Evolutionary conservation across 78 protist species (phyloP).

Genomic region (Creolimax fragrantissima): DNA sequence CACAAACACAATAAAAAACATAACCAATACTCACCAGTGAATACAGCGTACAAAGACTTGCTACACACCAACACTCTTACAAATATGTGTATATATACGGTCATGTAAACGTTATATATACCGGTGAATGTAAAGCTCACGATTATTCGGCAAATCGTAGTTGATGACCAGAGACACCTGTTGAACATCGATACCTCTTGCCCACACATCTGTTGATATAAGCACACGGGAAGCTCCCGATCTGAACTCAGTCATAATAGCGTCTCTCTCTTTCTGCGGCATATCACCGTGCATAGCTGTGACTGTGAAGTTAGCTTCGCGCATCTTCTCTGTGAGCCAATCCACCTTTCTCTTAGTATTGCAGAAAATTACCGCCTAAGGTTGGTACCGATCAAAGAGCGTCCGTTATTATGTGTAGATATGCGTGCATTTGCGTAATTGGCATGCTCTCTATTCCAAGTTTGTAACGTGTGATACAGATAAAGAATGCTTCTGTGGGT

Average conservation of each 20-base stretch:
- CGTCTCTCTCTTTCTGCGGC: constrained; percentile 89
- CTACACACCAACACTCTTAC: no score
- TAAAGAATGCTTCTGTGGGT: no score
- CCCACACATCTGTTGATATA: constrained; percentile 96
- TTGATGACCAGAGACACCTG: constrained; percentile 95
- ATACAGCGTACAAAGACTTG: no score
- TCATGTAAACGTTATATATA: no score
- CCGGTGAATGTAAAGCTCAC: constrained; percentile 95
- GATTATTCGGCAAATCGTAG: constrained; percentile 93
- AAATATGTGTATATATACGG: no score
- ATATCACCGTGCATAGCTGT: constrained; percentile 95
- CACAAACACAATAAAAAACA: no score
- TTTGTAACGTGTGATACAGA: no score
- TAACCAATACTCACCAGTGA: no score
- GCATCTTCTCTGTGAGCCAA: constrained; percentile 81
- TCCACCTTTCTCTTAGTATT: constrained; percentile 86
- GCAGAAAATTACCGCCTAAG: constrained; percentile 89
- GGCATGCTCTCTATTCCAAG: no score
- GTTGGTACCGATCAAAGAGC: no score
- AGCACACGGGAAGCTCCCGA: constrained; percentile 38
- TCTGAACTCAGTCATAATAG: constrained; percentile 92
- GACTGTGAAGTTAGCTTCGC: constrained; percentile 76
- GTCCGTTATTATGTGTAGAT: no score
- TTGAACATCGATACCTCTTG: constrained; percentile 97
- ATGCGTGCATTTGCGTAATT: no score